Base-by-base conservation (phyloP, 768 basidiomycete species). In the Lactarius vividus region DNA sequence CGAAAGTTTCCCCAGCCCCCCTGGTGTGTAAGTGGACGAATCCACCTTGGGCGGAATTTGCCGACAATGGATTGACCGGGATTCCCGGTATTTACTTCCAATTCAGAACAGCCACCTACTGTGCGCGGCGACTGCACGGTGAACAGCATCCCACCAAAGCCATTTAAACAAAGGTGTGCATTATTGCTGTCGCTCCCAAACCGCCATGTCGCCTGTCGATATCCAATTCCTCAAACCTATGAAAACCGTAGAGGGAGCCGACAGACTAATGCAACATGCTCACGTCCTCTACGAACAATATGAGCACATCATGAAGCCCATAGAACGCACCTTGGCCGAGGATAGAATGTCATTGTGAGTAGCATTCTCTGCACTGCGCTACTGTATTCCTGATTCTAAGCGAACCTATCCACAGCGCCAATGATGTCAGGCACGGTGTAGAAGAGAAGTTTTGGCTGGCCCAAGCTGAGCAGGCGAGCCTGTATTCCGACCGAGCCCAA, bases 401-500 rank as follows among this genome's bases (percentile, higher is more conserved):
- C 0, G 15, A 16, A 8, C 7, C 0, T 40, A 26, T 57, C 33
- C 3, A 49, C 56, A 66, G 65, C 29, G 61, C 65, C 20, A 33
- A 13, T 23, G 56, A 66, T 18, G 26, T 23, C 31, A 66, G 61
- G 16, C 31, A 52, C 1, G 37, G 60, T 2, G 33, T 52, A 20
- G 61, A 58, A 35, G 20, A 28, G 31, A 66, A 42, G 56, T n/a
- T 49, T 31, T 58, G 35, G 26, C 29, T 5, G 9, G n/a, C 35
- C 42, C 60, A 11, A 11, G 37, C 39, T 2, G 8, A 42, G 23
- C 65, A 61, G 37, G 60, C 61, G 2, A 62, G 5, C 11, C 26
- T 62, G 15, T 66, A 66, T 28, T 18, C n/a, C 3, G 56, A 42
- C 10, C 56, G 11, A 10, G 60, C 61, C 15, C 60, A 62, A 20